Percentiles rank a stretch among this genome's conserved stretches.
Conservation (phyloP, 1,284 basidiomycete species). For the Irpex sp. region DNA sequence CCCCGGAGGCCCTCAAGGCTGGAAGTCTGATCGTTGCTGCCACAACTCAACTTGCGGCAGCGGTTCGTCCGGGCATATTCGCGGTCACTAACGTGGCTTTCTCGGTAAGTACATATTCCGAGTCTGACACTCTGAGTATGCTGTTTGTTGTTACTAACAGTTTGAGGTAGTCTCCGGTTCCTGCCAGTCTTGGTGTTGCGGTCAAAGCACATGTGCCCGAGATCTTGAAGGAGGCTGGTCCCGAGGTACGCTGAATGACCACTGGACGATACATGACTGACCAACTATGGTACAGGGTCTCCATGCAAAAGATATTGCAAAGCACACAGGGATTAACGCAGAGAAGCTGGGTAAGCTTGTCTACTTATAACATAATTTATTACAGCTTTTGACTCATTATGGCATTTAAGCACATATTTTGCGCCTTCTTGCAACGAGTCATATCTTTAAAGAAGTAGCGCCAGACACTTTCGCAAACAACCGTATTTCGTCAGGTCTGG, state of each 20-base stretch:
- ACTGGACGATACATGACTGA: background rate
- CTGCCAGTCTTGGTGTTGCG: background rate
- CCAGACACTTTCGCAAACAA: conserved; percentile 40
- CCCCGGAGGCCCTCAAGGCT: background rate
- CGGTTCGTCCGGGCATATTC: background rate
- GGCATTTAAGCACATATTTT: conserved; percentile 29
- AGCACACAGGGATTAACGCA: conserved; percentile 23
- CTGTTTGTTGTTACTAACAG: background rate
- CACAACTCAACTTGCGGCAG: conserved; percentile 2
- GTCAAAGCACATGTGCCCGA: background rate
- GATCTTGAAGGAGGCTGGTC: background rate
- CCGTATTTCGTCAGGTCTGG: conserved; percentile 34
- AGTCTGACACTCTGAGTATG: background rate
- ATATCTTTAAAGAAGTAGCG: conserved; percentile 36
- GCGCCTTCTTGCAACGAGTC: conserved; percentile 33
- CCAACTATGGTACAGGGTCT: conserved; percentile 21
- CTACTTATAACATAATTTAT: too few species aligned
- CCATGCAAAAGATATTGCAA: conserved; percentile 31
- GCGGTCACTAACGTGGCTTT: background rate
- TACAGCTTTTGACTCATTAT: background rate
- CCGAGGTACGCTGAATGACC: background rate
- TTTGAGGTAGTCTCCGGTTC: background rate
- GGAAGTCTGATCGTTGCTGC: background rate
- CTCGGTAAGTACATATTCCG: background rate
- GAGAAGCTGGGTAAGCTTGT: conserved; percentile 26